Evolutionary conservation across 2,329 filamentous ascomycete species (phyloP), one percentile per base, ranked within the genome.

Genomic region (Dactylella cylindrospora): DNA sequence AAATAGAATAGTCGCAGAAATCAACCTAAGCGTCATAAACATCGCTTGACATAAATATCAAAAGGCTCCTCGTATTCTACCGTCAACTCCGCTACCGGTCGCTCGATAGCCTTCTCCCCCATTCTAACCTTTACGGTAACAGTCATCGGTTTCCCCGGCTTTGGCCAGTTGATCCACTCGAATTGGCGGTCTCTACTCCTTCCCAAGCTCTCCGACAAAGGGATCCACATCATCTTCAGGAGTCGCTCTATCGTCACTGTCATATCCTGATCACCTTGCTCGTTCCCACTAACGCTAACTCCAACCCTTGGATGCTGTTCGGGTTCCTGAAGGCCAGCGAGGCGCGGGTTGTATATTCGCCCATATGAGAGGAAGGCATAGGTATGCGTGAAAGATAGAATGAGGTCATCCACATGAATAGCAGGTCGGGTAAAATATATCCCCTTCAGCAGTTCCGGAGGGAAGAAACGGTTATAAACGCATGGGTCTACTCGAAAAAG

Each of bases 151-250:
- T 49, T 19, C 1, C 49, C 54, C 19, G 47, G 54, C 20, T 49
- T 62, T 26, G 54, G 41, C 17, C 57, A 49, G 22, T 44, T 54
- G 7, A 62, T 7, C 6, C 36, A 36, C 13, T 54, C 28, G 35
- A 62, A 62, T 25, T 62, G 53, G 43, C 54, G 49, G 25, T 62
- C 57, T 6, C 57, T 23, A 25, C 57, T 62, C 3, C 57, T 32
- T 25, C 57, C 36, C 12, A 62, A 26, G 0, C 49, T 62, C 38
- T 62, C 57, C 1, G 57, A 62, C 12, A 62, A 22, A 5, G 57
- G 57, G n/a, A 62, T 62, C 57, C 57, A 62, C 57, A 62, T 62
- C 57, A 62, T 62, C 8, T 43, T 25, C 3, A 62, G 38, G 5
- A 62, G 26, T 26, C 54, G 53, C n/a, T 62, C 57, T 20, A 62